Base-by-base conservation (phyloP, 768 basidiomycete species). In the Mycena belliarum region DNA sequence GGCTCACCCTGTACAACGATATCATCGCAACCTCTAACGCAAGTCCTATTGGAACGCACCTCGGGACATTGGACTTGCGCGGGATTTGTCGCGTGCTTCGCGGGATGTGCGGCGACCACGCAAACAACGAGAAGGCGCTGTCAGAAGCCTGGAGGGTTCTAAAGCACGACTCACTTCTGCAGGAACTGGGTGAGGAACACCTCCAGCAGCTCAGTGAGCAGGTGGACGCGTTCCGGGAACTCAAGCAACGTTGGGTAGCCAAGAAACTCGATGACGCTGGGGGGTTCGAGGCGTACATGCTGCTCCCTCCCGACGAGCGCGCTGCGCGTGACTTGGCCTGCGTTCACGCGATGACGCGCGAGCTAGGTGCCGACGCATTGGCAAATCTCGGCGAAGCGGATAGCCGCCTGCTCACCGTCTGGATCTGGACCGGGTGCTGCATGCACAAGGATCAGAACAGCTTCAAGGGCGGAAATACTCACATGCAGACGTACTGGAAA, bases 401-500 rank as follows among this genome's bases (percentile, higher is more conserved):
- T 23, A 37, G 63, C 23, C 55, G 41, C 4, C 18, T 32, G 15
- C 44, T 61, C 9, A 44, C 55, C 25, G 50, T 70, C 14, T 68
- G 68, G 44, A 45, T 70, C n/a, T 52, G 51, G 51, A 44, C 41
- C 25, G 51, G 46, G 5, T 48, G 46, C 46, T 48, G 46, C 29
- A 48, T 48, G 46, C 46, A 48, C 46, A 48, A 48, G 54, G 67
- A 71, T 20, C 52, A 68, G 25, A 71, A 70, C 41, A 41, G 57
- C 10, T 54, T 67, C 15, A 66, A 66, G 25, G 68, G 67, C 3
- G 66, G 68, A 1, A 62, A 59, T 35, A 37, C 43, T 0, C 24
- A 33, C 33, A 53, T 59, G 57, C 41, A 26, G 40, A 51, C 35
- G 15, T 54, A 37, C 28, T 69, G 63, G 61, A 48, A 55, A 8